Evolutionary conservation across 345 rosid genomes (phyloP), one percentile per base, ranked within the genome.

Genomic region (Euphorbia pulcherrima): DNA sequence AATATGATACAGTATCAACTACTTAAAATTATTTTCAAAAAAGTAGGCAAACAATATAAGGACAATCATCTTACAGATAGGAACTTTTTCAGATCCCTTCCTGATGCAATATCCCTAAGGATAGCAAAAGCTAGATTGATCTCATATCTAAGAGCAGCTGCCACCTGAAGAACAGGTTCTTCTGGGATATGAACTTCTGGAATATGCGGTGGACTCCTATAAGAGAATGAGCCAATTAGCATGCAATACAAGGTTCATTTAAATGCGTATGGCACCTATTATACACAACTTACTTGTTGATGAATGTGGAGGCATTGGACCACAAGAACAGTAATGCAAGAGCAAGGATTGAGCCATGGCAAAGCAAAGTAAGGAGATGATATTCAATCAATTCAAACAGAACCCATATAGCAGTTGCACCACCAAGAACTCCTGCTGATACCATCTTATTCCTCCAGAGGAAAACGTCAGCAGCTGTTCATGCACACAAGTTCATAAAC

Each of bases 371-470:
- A 50, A 94, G 66, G 59, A 91, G 76, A 73, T 81, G 78, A 80
- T 83, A 89, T 39, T 85, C 90, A 18, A 89, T 77, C 79, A 89
- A 68, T 46, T 92, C 99, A 75, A 94, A 94, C 61, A 94, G 81
- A 63, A 88, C 29, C 97, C 97, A 91, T 37, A 88, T 48, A 68
- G 76, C 74, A 65, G 99, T 89, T 70, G 85, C 96, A 27, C 68
- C 81, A 69, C 82, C 84, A 44, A 94, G 85, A 67, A 87, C 76
- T 35, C 81, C 79, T 0, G 68, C 88, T n/a, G 97, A 89, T 35
- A 82, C 65, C 75, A 81, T 89, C 84, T 88, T 94, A 84, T 91
- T 83, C 77, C 96, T 88, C 99, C 99, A 94, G 30, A 94, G 84
- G 76, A 94, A 70, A 72, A 88, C 61, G 68, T 94, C 99, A 44